These are phyloP conservation scores for Geopyxis carbonaria DNA, from an alignment of 495 filamentous ascomycete species.

Conservation along the genomic window DNA sequence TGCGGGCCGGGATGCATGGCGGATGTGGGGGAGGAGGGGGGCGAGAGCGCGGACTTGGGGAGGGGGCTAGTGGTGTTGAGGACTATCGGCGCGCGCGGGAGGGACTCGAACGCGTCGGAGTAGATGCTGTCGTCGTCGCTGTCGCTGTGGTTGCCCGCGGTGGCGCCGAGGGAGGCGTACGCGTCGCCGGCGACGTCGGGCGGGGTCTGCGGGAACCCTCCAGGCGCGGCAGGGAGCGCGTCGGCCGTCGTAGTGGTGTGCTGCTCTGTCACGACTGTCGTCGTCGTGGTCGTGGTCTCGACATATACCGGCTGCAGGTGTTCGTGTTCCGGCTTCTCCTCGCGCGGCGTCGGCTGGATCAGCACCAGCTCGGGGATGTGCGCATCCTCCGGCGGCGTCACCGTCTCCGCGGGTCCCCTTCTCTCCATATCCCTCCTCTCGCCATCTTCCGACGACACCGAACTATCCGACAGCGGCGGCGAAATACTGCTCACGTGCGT, in stretches of 20 bases:
- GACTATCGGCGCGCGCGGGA: neutral
- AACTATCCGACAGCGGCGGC: neutral
- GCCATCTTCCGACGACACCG: neutral
- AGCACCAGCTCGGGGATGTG: constrained; percentile 11
- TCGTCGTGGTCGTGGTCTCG: neutral
- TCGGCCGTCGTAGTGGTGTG: constrained; percentile 12
- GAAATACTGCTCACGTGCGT: neutral
- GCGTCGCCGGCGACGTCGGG: neutral
- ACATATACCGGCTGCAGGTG: neutral
- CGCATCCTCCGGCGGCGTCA: neutral
- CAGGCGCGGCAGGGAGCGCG: constrained; percentile 6
- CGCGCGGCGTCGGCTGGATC: constrained; percentile 8
- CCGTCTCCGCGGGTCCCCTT: neutral
- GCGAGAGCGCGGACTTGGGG: neutral
- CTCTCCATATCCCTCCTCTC: neutral
- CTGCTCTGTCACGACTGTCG: neutral
- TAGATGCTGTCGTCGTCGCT: constrained; percentile 14
- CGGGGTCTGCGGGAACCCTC: neutral
- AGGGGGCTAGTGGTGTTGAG: neutral
- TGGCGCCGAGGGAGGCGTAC: neutral
- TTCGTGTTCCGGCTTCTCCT: constrained; percentile 4
- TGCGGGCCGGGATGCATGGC: neutral
- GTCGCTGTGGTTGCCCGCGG: constrained; percentile 1
- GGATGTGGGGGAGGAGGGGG: neutral
- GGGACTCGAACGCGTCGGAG: constrained; percentile 13